These are phyloP conservation scores for Guillardia theta DNA, from an alignment of 78 protist genomes.

Conservation along the genomic window DNA sequence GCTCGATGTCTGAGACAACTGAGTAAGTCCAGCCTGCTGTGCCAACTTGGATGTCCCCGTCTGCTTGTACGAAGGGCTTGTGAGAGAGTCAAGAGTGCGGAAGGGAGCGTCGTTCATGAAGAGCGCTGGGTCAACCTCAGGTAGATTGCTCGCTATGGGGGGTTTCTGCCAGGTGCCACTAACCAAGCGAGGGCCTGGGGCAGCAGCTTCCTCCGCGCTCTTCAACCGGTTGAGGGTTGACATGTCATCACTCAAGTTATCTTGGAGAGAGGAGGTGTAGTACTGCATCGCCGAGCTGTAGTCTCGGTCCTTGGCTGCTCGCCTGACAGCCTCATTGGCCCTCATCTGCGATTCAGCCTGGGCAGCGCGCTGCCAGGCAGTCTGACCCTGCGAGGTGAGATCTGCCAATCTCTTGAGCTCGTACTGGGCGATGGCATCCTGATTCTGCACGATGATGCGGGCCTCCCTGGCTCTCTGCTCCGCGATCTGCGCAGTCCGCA, in stretches of 20 bases:
- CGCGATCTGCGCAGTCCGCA: constrained; percentile 15
- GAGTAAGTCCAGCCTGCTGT: neutral
- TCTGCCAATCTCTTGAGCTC: neutral
- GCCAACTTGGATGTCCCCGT: neutral
- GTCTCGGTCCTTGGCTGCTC: neutral
- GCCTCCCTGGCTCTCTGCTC: neutral
- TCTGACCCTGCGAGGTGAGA: neutral
- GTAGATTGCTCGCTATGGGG: neutral
- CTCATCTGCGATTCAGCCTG: neutral
- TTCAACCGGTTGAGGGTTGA: neutral
- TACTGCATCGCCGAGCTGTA: neutral
- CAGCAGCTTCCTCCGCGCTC: neutral
- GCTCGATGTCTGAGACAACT: neutral
- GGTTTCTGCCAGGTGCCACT: neutral
- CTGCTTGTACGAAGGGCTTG: neutral
- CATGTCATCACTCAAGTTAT: neutral
- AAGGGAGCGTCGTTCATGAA: constrained; percentile 4
- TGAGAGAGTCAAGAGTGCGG: neutral
- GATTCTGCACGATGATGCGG: neutral
- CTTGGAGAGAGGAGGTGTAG: neutral
- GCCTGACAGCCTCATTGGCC: neutral
- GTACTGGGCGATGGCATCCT: neutral
- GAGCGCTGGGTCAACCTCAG: neutral
- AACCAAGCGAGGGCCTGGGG: neutral
- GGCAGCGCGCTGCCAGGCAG: neutral